These are phyloP conservation scores for Claviceps purpurea DNA, from an alignment of 2,329 filamentous ascomycete species.

Conservation along the genomic window DNA sequence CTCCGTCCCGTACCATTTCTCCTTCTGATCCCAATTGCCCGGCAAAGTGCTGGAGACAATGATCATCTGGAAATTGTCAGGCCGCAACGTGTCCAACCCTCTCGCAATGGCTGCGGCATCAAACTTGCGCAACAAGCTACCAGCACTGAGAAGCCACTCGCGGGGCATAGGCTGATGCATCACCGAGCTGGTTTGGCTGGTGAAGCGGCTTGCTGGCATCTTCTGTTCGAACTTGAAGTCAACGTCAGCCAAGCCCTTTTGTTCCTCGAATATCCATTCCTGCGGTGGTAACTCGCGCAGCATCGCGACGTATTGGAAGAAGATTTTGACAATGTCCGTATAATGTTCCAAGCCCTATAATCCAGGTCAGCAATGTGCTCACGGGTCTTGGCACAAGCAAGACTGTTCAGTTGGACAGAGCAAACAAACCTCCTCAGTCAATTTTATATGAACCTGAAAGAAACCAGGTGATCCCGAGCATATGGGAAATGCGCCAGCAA, in stretches of 20 bases:
- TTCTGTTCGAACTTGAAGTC: conserved; percentile 95
- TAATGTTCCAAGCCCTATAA: conserved; percentile 58
- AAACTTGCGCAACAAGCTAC: conserved; percentile 64
- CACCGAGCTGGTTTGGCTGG: conserved; percentile 66
- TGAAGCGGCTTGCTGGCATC: conserved; percentile 76
- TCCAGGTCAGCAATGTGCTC: neutral
- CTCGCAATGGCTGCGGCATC: conserved; percentile 63
- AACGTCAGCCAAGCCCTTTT: conserved; percentile 79
- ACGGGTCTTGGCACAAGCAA: neutral
- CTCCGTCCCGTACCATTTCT: conserved; percentile 97
- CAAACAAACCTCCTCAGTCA: conserved; percentile 61
- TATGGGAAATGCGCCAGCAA: conserved; percentile 60
- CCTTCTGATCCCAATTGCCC: conserved; percentile 72
- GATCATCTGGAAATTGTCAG: conserved; percentile 80
- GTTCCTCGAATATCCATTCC: conserved; percentile 89
- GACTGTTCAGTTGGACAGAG: too few relatives aligned
- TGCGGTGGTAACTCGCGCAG: conserved; percentile 68
- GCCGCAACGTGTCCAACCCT: conserved; percentile 59
- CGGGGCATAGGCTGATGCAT: conserved; percentile 88
- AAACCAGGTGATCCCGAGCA: conserved; percentile 66
- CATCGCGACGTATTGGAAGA: conserved; percentile 87
- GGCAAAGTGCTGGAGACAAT: conserved; percentile 75
- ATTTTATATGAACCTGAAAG: conserved; percentile 64
- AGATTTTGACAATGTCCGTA: conserved; percentile 64
- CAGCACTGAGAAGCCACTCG: conserved; percentile 76